Percentiles rank a stretch among this genome's conserved stretches.
Conservation (phyloP, 2,329 filamentous ascomycete genomes). For the Penicillium brasilianum region DNA sequence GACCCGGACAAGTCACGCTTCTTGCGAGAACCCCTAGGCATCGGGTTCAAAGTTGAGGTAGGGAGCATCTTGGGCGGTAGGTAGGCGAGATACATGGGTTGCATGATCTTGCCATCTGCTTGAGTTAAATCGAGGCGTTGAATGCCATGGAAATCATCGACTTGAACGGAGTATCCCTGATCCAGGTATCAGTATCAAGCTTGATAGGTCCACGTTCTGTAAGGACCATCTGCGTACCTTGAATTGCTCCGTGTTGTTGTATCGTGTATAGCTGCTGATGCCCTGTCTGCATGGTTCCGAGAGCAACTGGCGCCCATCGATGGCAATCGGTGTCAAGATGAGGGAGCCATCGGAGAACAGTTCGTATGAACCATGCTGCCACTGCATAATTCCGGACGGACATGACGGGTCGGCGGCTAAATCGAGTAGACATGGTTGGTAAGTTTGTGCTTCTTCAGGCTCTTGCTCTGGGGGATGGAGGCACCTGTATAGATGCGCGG, state of each 20-base stretch:
- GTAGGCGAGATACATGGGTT: conserved; percentile 70
- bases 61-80: conserved; percentile 71
- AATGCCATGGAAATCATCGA: conserved; percentile 66
- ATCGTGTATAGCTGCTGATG: conserved; percentile 65
- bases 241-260: conserved; percentile 68
- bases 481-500: neutral
- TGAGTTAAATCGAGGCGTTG: conserved; percentile 67
- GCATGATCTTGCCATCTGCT: conserved; percentile 68
- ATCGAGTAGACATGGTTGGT: neutral
- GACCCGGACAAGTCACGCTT: conserved; percentile 24
- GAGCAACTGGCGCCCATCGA: conserved; percentile 70
- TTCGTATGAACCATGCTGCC: conserved; percentile 70
- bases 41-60: conserved; percentile 68
- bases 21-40: conserved; percentile 44
- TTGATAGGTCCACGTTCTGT: too few species aligned
- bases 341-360: conserved; percentile 64
- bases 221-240: conserved; percentile 52
- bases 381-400: conserved; percentile 70
- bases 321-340: conserved; percentile 63
- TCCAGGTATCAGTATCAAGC: conserved; percentile 11
- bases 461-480: neutral
- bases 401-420: conserved; percentile 65
- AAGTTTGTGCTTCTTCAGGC: neutral
- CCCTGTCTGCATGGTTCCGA: conserved; percentile 67
- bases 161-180: conserved; percentile 51